A percentile compares a stretch with the other conserved stretches of the same genome.
These are phyloP conservation scores for Fusarium albidum DNA, from an alignment of 2,329 filamentous ascomycete genomes.

Conservation along the genomic window DNA sequence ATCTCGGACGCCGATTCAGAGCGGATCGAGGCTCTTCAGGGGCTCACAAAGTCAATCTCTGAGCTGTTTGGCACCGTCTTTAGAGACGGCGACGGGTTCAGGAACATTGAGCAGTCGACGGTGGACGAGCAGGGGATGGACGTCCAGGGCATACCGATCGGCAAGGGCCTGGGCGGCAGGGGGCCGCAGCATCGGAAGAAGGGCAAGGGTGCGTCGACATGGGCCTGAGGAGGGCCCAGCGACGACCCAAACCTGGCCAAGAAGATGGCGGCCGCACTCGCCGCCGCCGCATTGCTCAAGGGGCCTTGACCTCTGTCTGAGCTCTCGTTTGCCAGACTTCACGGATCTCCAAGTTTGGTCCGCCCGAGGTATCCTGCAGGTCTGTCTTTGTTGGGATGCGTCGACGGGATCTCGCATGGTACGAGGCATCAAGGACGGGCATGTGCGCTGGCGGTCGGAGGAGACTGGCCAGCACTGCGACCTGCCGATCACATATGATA, in stretches of 20 bases:
- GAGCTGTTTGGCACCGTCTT: constrained; percentile 77
- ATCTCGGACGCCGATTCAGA: constrained; percentile 76
- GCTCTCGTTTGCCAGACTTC: no score
- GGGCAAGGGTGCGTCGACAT: constrained; percentile 26
- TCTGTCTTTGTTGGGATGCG: constrained; percentile 29
- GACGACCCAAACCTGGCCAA: no score
- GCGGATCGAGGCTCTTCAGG: constrained; percentile 75
- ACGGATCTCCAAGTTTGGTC: constrained; percentile 1
- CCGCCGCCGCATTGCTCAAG: no score
- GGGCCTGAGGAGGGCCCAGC: constrained; percentile 26
- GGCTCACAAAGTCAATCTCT: constrained; percentile 75
- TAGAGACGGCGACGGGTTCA: constrained; percentile 78
- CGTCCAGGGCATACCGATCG: constrained; percentile 32
- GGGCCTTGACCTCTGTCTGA: no score
- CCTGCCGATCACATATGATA: no score
- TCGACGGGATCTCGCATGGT: constrained; percentile 35
- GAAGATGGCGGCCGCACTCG: no score
- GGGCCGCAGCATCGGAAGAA: constrained; percentile 32
- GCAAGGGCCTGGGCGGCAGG: constrained; percentile 17
- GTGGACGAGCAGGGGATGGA: constrained; percentile 44
- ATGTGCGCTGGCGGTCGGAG: constrained; percentile 7
- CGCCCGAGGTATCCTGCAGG: constrained; percentile 18
- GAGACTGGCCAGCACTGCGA: constrained; percentile 24
- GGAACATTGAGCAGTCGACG: constrained; percentile 38
- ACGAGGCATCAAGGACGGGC: constrained; percentile 26